Evolutionary conservation across 2,329 filamentous ascomycete genomes (phyloP), one percentile per base, ranked within the genome.

Genomic region (Claviceps humidiphila): DNA sequence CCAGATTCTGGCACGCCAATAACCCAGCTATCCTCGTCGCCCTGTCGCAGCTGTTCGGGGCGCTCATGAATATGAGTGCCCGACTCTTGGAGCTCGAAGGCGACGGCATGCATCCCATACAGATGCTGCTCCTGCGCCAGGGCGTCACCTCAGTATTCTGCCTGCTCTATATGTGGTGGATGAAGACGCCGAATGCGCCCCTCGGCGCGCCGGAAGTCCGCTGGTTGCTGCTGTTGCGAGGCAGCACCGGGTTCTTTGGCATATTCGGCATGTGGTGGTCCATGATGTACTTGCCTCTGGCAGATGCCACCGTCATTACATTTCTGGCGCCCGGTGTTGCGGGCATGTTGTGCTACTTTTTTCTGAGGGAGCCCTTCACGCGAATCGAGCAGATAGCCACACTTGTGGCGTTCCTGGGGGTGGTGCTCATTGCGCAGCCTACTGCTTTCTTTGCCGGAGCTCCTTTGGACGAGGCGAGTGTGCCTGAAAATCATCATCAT

Each of bases 301-400:
- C 88, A 16, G 89, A 95, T 64, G 89, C 89, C 2, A 93, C 87
- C 0, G 89, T 95, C 38, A 84, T 96, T 51, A 93, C 88, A 8
- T 96, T 95, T 63, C 75, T 95, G 5, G 80, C 85, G 0, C 90
- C 90, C 0, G 84, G 84, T 14, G 74, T 94, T 5, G 80, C 87
- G 20, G 88, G 87, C 53, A 88, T 90, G 70, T 77, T 85, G 17
- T 95, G 89, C 64, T 89, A 85, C 39, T 72, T 89, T 52, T 68
- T 90, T 40, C 68, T 83, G 17, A 78, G 81, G 50, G 88, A 95
- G 59, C 84, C 85, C 0, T 95, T 91, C 63, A 88, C 86, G 2
- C 75, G 80, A 24, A 78, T 78, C 42, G 88, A 95, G 64, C 85
- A 89, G 64, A 72, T 91, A 2, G 89, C 85, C 0, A 86, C 81